Evolutionary conservation across 228 moss, liverwort and hornwort species (phyloP).

Genomic region (Sphagnum magellanicum): DNA sequence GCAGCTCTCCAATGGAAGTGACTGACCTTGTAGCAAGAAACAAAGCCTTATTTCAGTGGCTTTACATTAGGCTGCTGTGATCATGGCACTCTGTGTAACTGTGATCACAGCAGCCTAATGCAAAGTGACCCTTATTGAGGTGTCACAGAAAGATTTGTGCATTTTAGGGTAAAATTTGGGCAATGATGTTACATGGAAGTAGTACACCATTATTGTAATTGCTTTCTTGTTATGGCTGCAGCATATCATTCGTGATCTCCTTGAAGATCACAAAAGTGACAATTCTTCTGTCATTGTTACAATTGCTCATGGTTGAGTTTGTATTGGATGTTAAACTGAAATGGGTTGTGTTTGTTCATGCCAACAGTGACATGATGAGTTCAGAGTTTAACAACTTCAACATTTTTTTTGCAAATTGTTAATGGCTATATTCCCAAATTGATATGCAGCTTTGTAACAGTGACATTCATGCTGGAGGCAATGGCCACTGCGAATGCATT

Average conservation of each 20-base stretch:
- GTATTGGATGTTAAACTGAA: neutral
- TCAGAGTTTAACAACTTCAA: neutral
- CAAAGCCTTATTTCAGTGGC: too few relatives aligned
- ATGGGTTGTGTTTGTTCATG: neutral
- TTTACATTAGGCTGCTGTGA: too few relatives aligned
- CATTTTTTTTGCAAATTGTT: neutral
- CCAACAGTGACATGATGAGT: neutral
- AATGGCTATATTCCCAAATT: neutral
- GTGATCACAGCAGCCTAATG: too few relatives aligned
- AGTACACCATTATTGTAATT: neutral
- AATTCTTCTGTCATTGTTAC: neutral
- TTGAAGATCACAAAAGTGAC: neutral
- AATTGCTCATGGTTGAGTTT: neutral
- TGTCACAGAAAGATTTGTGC: too few relatives aligned
- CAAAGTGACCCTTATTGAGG: too few relatives aligned
- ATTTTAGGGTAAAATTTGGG: too few relatives aligned
- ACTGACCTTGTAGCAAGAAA: too few relatives aligned
- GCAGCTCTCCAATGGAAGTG: too few relatives aligned
- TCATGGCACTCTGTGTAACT: too few relatives aligned
- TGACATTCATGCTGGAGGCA: slow-evolving; percentile 87
- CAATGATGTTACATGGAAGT: too few relatives aligned
- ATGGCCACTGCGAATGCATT: slow-evolving; percentile 97
- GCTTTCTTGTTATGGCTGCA: neutral
- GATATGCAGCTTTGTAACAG: slow-evolving; percentile 73
- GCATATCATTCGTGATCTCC: neutral